A percentile compares a stretch with the other conserved stretches of the same genome.
phyloP scores from a whole-genome alignment of 2,329 filamentous ascomycete genomes.

The Escovopsis weberi region DNA sequence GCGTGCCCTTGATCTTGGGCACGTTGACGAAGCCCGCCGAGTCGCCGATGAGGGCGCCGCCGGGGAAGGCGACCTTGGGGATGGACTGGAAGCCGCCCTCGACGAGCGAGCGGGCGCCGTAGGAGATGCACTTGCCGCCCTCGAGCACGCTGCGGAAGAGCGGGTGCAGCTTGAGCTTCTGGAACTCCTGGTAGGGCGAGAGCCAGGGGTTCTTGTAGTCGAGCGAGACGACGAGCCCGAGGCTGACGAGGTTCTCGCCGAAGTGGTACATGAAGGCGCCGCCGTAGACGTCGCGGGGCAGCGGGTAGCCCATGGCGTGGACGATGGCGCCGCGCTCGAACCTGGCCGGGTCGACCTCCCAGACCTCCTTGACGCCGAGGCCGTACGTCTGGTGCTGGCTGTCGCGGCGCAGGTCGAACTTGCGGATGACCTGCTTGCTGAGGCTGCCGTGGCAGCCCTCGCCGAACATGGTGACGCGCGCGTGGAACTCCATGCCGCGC shows the following conservation, averaged over 20 bases:
- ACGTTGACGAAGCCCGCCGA: slow-evolving; percentile 95
- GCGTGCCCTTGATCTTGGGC: slow-evolving; percentile 95
- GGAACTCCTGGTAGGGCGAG: slow-evolving; percentile 90
- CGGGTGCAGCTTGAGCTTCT: slow-evolving; percentile 98
- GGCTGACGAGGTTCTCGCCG: slow-evolving; percentile 85
- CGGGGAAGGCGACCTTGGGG: slow-evolving; percentile 90
- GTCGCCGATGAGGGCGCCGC: slow-evolving; percentile 88
- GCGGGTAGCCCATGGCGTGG: slow-evolving; percentile 86
- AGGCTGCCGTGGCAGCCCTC: slow-evolving; percentile 94
- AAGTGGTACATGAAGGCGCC: slow-evolving; percentile 99
- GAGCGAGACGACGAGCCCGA: slow-evolving; percentile 82
- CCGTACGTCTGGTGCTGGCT: slow-evolving; percentile 93
- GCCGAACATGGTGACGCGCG: slow-evolving; percentile 75
- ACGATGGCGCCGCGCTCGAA: slow-evolving; percentile 75
- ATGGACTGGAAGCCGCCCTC: slow-evolving; percentile 97
- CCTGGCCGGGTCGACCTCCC: slow-evolving; percentile 89
- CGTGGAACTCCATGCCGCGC: slow-evolving; percentile 96
- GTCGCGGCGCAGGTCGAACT: slow-evolving; percentile 78
- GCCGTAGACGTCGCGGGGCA: slow-evolving; percentile 81
- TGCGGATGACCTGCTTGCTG: slow-evolving; percentile 88
- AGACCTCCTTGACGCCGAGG: slow-evolving; percentile 89
- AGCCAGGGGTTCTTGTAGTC: slow-evolving; percentile 97
- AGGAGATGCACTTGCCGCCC: slow-evolving; percentile 94
- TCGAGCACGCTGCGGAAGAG: slow-evolving; percentile 76
- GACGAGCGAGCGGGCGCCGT: slow-evolving; percentile 78